A percentile compares a stretch with the other conserved stretches of the same genome.
phyloP scores from a whole-genome alignment of 345 rosid species.

The Hibiscus syriacus region DNA sequence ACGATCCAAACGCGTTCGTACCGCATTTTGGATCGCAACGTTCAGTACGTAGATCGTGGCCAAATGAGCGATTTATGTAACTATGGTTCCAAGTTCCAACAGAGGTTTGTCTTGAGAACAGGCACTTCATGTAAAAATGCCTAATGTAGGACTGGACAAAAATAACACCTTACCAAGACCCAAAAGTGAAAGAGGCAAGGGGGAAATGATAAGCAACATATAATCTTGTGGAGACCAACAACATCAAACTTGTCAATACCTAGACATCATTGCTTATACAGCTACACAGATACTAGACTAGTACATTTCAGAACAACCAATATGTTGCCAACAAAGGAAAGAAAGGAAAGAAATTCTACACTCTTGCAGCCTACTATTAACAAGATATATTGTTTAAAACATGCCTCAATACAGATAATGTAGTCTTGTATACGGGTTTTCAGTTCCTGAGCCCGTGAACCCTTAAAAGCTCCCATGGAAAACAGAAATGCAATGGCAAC shows the following conservation, averaged over 20 bases:
- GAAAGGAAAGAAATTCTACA: neutral
- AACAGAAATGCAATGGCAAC: slow-evolving; percentile 86
- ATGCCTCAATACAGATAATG: slow-evolving; percentile 93
- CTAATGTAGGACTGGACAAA: neutral
- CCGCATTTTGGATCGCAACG: too few species aligned
- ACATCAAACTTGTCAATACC: neutral
- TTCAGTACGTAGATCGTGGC: too few species aligned
- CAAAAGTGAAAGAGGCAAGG: neutral
- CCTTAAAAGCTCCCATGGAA: slow-evolving; percentile 78
- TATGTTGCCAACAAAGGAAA: neutral
- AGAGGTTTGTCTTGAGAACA: neutral
- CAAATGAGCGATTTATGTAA: too few species aligned
- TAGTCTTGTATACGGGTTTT: slow-evolving; percentile 90
- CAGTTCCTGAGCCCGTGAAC: slow-evolving; percentile 80
- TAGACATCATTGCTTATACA: neutral
- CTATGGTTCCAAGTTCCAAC: neutral
- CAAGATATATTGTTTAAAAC: slow-evolving; percentile 3
- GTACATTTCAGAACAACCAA: neutral
- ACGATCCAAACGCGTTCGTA: too few species aligned
- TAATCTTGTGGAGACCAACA: neutral
- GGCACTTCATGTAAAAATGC: neutral
- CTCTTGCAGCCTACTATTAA: neutral
- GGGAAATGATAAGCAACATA: neutral
- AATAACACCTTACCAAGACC: neutral
- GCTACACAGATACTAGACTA: neutral